phyloP scores from a whole-genome alignment of 2,329 filamentous ascomycete genomes.

The Exophiala sp. region DNA sequence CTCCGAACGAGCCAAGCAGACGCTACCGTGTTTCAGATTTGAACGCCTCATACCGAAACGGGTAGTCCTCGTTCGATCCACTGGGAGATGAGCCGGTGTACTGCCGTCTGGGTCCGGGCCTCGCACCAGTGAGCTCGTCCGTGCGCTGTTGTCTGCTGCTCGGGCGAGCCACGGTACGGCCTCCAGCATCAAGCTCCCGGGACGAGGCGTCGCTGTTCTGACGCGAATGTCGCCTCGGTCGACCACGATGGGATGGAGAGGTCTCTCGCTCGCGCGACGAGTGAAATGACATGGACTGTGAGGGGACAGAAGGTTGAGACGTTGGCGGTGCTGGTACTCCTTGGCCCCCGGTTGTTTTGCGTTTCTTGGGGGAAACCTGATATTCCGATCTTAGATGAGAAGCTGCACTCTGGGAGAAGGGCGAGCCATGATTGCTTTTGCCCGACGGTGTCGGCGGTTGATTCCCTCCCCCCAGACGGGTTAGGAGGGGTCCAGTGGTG shows the following conservation, averaged over 20 bases:
- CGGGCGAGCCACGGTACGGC: conserved; percentile 24
- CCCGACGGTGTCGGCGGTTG: conserved; percentile 69
- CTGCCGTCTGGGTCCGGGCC: conserved; percentile 20
- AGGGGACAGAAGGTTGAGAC: conserved; percentile 45
- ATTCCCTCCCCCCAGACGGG: conserved; percentile 53
- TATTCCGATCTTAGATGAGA: conserved; percentile 53
- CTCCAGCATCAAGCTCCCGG: conserved; percentile 28
- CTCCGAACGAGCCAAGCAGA: conserved; percentile 17
- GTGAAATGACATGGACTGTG: conserved; percentile 48
- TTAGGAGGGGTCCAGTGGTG: conserved; percentile 85
- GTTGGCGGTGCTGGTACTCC: conserved; percentile 48
- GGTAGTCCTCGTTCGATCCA: conserved; percentile 24
- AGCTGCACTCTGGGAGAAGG: conserved; percentile 40
- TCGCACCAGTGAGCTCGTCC: conserved; percentile 25
- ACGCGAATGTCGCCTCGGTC: conserved; percentile 55
- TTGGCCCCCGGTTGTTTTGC: conserved; percentile 61
- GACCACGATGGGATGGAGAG: conserved; percentile 50
- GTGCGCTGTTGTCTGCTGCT: conserved; percentile 29
- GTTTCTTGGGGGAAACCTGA: conserved; percentile 75
- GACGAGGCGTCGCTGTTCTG: conserved; percentile 60
- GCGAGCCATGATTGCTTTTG: conserved; percentile 55
- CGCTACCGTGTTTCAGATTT: conserved; percentile 24
- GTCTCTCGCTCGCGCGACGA: conserved; percentile 48
- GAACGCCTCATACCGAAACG: conserved; percentile 22
- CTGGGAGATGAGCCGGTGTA: conserved; percentile 21